A percentile compares a stretch with the other conserved stretches of the same genome.
phyloP scores from a whole-genome alignment of 2,329 filamentous ascomycete genomes.

The Cladorrhinum sp. region DNA sequence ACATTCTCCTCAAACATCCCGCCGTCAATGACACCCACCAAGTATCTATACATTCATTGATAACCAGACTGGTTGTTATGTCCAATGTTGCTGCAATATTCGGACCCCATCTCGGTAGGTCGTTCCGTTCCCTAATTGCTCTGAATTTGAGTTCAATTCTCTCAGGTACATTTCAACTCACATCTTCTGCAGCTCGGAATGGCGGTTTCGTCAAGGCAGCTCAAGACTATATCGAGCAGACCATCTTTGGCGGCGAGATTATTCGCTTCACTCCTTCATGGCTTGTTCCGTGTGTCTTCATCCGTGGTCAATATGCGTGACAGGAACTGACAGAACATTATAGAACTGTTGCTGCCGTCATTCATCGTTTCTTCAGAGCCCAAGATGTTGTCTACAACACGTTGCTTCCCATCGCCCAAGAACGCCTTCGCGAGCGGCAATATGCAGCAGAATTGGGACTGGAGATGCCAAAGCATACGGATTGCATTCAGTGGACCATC shows the following conservation, averaged over 20 bases:
- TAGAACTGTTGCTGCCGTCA: not conserved
- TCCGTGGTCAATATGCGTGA: not conserved
- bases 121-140: too few relatives aligned
- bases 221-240: constrained; percentile 27
- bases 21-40: not conserved
- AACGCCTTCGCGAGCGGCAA: not conserved
- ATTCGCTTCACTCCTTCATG: constrained; percentile 24
- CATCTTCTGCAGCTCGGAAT: constrained; percentile 22
- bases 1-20: not conserved
- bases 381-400: not conserved
- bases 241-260: constrained; percentile 27
- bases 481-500: constrained; percentile 34
- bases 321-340: not conserved
- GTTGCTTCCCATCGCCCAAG: not conserved
- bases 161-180: constrained; percentile 11
- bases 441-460: not conserved
- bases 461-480: not conserved
- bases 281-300: not conserved
- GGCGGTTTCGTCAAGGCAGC: constrained; percentile 27
- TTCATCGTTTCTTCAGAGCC: not conserved
- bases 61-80: not conserved
- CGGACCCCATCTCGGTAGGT: not conserved
- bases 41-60: not conserved
- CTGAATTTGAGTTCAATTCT: too few relatives aligned
- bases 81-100: not conserved